Evolutionary conservation across 164 flowering plant genomes (phyloP).

Genomic region (Stephania yunnanensis): DNA sequence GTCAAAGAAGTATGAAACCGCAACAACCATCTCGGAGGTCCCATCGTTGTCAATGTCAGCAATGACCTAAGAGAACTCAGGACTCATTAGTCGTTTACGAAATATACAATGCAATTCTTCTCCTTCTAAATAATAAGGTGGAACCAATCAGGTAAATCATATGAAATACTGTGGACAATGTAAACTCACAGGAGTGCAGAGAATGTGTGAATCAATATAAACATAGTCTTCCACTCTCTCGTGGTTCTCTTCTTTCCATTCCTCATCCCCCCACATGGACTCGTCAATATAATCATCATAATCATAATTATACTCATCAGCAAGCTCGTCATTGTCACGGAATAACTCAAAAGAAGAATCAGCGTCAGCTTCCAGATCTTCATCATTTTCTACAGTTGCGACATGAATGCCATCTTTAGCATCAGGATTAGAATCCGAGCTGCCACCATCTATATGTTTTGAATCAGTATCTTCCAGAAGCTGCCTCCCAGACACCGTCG

Average conservation of each 20-base stretch:
- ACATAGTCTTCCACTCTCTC: conserved; percentile 81
- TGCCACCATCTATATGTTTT: conserved; percentile 28
- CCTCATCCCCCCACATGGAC: conserved; percentile 95
- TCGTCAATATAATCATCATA: conserved; percentile 98
- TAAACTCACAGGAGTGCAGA: conserved; percentile 90
- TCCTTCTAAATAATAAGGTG: background rate
- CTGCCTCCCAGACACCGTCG: conserved; percentile 45
- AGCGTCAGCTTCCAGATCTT: conserved; percentile 75
- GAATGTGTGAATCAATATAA: conserved; percentile 79
- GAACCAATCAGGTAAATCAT: background rate
- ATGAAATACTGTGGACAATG: background rate
- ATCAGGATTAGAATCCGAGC: conserved; percentile 31
- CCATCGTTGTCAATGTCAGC: conserved; percentile 98
- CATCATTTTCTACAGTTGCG: conserved; percentile 82
- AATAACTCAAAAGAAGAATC: conserved; percentile 90
- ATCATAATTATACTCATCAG: conserved; percentile 94
- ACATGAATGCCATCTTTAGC: conserved; percentile 25
- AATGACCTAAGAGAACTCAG: conserved; percentile 54
- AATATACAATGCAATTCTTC: background rate
- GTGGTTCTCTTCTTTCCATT: conserved; percentile 74
- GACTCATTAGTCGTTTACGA: background rate
- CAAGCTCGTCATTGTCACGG: conserved; percentile 84
- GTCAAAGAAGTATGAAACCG: conserved; percentile 97
- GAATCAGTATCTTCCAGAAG: conserved; percentile 62
- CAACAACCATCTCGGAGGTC: conserved; percentile 85